phyloP scores from a whole-genome alignment of 2,329 filamentous ascomycete species.

The Ploettnerulaceae sp. region DNA sequence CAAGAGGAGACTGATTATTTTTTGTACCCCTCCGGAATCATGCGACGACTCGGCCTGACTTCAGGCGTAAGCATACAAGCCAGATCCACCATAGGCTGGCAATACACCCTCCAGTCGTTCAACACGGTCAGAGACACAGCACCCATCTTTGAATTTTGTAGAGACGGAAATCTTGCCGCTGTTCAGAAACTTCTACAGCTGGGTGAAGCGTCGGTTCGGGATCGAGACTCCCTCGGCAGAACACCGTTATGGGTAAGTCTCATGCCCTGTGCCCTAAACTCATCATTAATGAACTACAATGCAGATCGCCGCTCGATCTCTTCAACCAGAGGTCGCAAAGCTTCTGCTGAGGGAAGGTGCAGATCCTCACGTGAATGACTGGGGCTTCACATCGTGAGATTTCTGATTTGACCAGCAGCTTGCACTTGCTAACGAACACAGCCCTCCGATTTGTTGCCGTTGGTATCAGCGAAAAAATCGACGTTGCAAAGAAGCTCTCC shows the following conservation, averaged over 20 bases:
- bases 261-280: background rate
- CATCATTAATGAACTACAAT: background rate
- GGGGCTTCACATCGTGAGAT: background rate
- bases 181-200: slow-evolving; percentile 1
- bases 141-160: slow-evolving; percentile 16
- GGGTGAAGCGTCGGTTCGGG: slow-evolving; percentile 8
- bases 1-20: background rate
- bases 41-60: slow-evolving; percentile 2
- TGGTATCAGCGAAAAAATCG: background rate
- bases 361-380: slow-evolving; percentile 9
- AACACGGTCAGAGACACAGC: slow-evolving; percentile 3
- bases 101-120: slow-evolving; percentile 11
- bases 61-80: background rate
- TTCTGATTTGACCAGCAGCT: background rate
- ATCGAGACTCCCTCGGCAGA: slow-evolving; percentile 10
- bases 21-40: background rate
- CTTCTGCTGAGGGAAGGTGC: slow-evolving; percentile 13
- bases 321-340: slow-evolving; percentile 10
- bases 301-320: slow-evolving; percentile 7
- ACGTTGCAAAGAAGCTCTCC: slow-evolving; percentile 4
- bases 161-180: slow-evolving; percentile 5
- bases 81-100: slow-evolving; percentile 3
- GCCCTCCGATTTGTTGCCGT: slow-evolving; percentile 4
- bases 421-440: background rate
- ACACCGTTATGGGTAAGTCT: slow-evolving; percentile 16